A percentile compares a stretch with the other conserved stretches of the same genome.
Conservation (phyloP, 139 green algal genomes). For the Coelastrella sp. region DNA sequence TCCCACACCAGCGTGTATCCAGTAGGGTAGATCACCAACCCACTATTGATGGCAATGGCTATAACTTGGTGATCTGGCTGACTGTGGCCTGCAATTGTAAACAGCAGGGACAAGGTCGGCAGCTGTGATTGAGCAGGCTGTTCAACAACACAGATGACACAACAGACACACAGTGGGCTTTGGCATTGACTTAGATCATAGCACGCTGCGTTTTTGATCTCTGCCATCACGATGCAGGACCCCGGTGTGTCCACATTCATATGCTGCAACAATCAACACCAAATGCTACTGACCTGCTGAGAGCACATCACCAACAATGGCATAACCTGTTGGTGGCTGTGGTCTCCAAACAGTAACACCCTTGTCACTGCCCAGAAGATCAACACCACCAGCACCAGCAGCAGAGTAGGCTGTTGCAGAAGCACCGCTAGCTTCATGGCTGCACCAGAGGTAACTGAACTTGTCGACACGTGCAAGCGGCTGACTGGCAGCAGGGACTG, state of each 20-base stretch:
- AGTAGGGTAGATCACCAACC: slow-evolving; percentile 76
- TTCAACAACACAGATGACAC: background rate
- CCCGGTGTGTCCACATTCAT: no score
- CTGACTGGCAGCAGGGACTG: slow-evolving; percentile 59
- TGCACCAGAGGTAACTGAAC: slow-evolving; percentile 80
- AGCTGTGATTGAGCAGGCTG: no score
- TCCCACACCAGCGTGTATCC: slow-evolving; percentile 67
- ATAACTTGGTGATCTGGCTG: slow-evolving; percentile 76
- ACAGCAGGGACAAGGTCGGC: background rate
- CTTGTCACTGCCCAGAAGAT: slow-evolving; percentile 55
- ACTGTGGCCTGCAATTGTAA: slow-evolving; percentile 45
- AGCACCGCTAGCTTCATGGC: background rate
- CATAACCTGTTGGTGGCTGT: slow-evolving; percentile 80
- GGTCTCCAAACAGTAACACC: slow-evolving; percentile 89
- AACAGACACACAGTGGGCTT: no score
- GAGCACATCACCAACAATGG: slow-evolving; percentile 79
- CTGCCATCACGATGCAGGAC: no score
- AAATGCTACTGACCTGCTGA: no score
- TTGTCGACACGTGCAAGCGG: slow-evolving; percentile 66
- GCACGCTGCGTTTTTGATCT: no score
- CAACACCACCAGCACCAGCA: slow-evolving; percentile 53
- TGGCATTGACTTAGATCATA: no score
- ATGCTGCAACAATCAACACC: no score
- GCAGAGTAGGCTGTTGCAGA: background rate
- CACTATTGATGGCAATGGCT: slow-evolving; percentile 83